Conservation (phyloP, 306 rosid genomes). For the Cicer bijugum region DNA sequence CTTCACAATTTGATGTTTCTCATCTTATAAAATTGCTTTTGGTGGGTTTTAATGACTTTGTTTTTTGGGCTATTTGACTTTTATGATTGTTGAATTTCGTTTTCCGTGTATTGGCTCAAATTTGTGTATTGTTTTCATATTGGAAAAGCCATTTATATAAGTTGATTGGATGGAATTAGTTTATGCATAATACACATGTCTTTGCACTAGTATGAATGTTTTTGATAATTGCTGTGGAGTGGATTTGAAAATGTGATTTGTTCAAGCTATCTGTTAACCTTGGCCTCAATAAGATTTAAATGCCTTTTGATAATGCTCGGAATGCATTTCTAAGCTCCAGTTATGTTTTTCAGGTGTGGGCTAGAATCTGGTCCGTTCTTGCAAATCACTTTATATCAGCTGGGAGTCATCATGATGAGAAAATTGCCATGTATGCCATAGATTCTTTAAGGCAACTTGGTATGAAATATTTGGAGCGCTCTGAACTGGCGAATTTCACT, state of each 20-base stretch:
- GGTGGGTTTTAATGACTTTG: constrained; percentile 25
- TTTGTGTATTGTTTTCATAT: constrained; percentile 13
- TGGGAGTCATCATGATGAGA: constrained; percentile 97
- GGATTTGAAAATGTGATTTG: constrained; percentile 37
- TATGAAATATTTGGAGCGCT: constrained; percentile 97
- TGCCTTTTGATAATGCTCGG: constrained; percentile 38
- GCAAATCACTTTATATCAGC: constrained; percentile 97
- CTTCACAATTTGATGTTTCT: constrained; percentile 34
- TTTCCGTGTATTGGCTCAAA: constrained; percentile 30
- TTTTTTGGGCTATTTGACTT: constrained; percentile 20
- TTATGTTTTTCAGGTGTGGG: constrained; percentile 86
- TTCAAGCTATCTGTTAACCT: constrained; percentile 11
- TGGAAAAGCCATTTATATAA: constrained; percentile 3
- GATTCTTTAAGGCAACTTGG: constrained; percentile 98
- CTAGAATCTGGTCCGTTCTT: constrained; percentile 96
- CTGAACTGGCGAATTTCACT: constrained; percentile 93
- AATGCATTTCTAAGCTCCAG: constrained; percentile 43
- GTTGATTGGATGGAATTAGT: constrained; percentile 6
- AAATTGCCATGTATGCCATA: constrained; percentile 94
- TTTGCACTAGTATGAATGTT: constrained; percentile 13
- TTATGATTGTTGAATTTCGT: constrained; percentile 10
- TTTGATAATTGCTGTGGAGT: background rate
- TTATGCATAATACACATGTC: constrained; percentile 31
- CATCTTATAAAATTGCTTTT: constrained; percentile 34
- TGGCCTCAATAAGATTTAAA: background rate